phyloP scores from a whole-genome alignment of 148 eudicot genomes.

The Linanthus parryae region DNA sequence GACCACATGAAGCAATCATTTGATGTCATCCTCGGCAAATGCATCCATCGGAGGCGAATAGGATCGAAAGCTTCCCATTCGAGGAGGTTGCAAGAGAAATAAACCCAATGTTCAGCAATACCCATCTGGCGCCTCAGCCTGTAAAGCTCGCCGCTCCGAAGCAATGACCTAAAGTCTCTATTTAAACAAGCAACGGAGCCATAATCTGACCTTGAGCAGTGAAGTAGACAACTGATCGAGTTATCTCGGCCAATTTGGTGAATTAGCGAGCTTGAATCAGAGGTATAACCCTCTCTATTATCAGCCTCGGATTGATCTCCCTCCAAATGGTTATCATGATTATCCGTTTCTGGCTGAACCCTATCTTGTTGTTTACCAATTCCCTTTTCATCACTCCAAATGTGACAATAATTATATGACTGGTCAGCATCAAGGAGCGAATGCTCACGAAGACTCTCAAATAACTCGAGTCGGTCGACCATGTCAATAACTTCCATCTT shows the following conservation, averaged over 20 bases:
- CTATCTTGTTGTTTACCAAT: no score
- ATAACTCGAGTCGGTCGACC: no score
- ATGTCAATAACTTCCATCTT: no score
- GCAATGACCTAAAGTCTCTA: conserved; percentile 45
- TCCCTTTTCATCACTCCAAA: no score
- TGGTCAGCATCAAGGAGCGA: no score
- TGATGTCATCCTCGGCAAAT: conserved; percentile 56
- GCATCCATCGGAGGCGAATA: conserved; percentile 63
- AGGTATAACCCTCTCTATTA: conserved; percentile 22
- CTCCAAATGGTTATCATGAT: no score
- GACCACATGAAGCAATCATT: conserved; percentile 62
- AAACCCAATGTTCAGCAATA: conserved; percentile 80
- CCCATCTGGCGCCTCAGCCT: conserved; percentile 47
- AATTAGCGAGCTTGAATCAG: conserved; percentile 48
- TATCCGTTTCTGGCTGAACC: no score
- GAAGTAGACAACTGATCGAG: conserved; percentile 53
- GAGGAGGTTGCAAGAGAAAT: conserved; percentile 75
- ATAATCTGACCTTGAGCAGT: conserved; percentile 63
- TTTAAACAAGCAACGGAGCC: conserved; percentile 64
- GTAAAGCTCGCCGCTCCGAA: conserved; percentile 65
- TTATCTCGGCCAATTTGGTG: conserved; percentile 56
- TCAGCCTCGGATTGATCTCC: background rate
- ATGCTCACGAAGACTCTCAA: no score
- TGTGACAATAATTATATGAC: no score
- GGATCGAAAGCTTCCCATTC: conserved; percentile 97